A percentile compares a stretch with the other conserved stretches of the same genome.
phyloP scores from a whole-genome alignment of 139 green algal species.

The Micractinium conductrix region DNA sequence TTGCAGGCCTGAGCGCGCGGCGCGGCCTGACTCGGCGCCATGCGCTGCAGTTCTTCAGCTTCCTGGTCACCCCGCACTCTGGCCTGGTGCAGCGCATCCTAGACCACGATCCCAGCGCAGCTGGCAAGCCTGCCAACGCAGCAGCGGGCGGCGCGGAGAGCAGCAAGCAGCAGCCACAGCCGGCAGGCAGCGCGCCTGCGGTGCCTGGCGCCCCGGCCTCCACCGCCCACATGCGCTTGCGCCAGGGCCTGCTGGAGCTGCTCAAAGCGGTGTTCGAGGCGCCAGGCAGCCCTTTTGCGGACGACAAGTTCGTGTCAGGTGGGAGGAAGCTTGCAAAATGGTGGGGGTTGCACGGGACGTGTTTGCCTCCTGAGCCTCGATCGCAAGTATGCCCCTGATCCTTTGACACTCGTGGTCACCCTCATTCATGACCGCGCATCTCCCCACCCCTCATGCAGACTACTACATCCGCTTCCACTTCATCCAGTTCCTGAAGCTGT shows the following conservation, averaged over 20 bases:
- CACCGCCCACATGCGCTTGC: constrained; percentile 18
- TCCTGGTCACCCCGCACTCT: constrained; percentile 33
- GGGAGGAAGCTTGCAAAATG: too few species aligned
- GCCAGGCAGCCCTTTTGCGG: constrained; percentile 47
- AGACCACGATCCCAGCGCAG: constrained; percentile 14
- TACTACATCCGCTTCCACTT: constrained; percentile 58
- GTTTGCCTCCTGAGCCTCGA: neutral
- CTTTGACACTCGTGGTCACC: too few species aligned
- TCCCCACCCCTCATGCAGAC: constrained; percentile 32
- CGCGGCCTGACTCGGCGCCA: constrained; percentile 26
- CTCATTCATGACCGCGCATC: too few species aligned
- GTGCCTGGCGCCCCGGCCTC: neutral
- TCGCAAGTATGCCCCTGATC: too few species aligned
- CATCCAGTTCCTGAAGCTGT: constrained; percentile 56
- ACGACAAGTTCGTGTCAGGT: constrained; percentile 41
- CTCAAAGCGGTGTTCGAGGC: constrained; percentile 34
- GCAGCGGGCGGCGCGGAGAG: too few species aligned
- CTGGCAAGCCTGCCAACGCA: too few species aligned
- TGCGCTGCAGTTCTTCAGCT: constrained; percentile 40
- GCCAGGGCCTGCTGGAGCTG: constrained; percentile 39
- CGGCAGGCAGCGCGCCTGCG: too few species aligned
- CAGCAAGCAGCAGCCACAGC: neutral
- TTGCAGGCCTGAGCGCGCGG: constrained; percentile 13
- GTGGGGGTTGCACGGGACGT: too few species aligned
- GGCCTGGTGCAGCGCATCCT: constrained; percentile 33